phyloP scores from a whole-genome alignment of 2,329 filamentous ascomycete genomes.

The Monosporascus sp. region DNA sequence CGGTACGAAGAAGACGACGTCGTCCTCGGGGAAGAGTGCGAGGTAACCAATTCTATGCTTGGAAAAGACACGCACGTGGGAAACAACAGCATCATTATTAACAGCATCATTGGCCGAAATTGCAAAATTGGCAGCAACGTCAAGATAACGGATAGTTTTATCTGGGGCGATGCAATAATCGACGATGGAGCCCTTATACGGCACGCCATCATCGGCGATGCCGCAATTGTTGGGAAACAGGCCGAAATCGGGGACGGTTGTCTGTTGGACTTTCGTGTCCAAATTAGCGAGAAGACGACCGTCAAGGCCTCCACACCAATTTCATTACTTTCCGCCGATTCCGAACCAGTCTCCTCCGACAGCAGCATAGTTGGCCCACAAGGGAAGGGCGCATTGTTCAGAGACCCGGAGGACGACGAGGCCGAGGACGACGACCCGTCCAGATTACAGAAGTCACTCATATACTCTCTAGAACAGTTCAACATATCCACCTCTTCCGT shows the following conservation, averaged over 20 bases:
- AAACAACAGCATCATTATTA: slow-evolving; percentile 61
- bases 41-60: slow-evolving; percentile 67
- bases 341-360: slow-evolving; percentile 35
- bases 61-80: slow-evolving; percentile 74
- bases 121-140: slow-evolving; percentile 87
- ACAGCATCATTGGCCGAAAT: slow-evolving; percentile 75
- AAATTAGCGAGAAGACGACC: slow-evolving; percentile 57
- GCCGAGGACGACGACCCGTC: slow-evolving; percentile 45
- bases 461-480: slow-evolving; percentile 48
- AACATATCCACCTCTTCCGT: slow-evolving; percentile 51
- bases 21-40: slow-evolving; percentile 65
- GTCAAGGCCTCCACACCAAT: slow-evolving; percentile 32
- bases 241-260: slow-evolving; percentile 67
- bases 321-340: slow-evolving; percentile 33
- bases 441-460: slow-evolving; percentile 48
- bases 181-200: slow-evolving; percentile 68
- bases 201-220: slow-evolving; percentile 71
- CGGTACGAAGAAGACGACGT: slow-evolving; percentile 78
- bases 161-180: slow-evolving; percentile 82
- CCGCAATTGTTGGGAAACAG: slow-evolving; percentile 64
- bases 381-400: slow-evolving; percentile 47
- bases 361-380: slow-evolving; percentile 40
- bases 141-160: slow-evolving; percentile 69
- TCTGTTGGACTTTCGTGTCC: slow-evolving; percentile 74
- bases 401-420: slow-evolving; percentile 43